These are phyloP conservation scores for Phanerochaete carnosa DNA, from an alignment of 768 basidiomycete genomes.

Conservation along the genomic window DNA sequence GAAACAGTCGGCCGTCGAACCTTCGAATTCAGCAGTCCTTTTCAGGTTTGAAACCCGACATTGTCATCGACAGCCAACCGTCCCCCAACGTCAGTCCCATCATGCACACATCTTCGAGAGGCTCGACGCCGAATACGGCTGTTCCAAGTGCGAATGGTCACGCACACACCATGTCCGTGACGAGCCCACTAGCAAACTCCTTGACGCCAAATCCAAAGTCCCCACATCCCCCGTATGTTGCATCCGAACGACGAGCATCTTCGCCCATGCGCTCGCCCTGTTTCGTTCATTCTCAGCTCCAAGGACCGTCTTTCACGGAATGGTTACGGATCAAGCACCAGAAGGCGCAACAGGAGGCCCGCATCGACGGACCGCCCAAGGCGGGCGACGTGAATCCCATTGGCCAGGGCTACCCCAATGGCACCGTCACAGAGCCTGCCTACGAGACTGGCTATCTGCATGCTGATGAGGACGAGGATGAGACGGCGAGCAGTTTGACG, in stretches of 20 bases:
- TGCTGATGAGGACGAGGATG: slow-evolving; percentile 56
- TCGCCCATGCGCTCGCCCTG: slow-evolving; percentile 69
- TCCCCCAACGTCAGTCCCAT: slow-evolving; percentile 19
- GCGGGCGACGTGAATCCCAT: slow-evolving; percentile 6
- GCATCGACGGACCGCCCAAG: slow-evolving; percentile 46
- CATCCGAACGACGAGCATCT: slow-evolving; percentile 15
- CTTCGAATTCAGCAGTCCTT: slow-evolving; percentile 30
- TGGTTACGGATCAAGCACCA: slow-evolving; percentile 45
- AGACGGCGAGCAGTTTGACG: slow-evolving; percentile 76
- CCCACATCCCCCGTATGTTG: slow-evolving; percentile 16
- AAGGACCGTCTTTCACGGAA: slow-evolving; percentile 75
- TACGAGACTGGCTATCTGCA: slow-evolving; percentile 10
- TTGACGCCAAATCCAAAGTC: slow-evolving; percentile 4
- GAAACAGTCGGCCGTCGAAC: slow-evolving; percentile 30
- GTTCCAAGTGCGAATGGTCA: slow-evolving; percentile 12
- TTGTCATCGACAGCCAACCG: slow-evolving; percentile 35
- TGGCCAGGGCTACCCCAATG: slow-evolving; percentile 22
- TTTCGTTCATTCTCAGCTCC: slow-evolving; percentile 90
- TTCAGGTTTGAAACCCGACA: slow-evolving; percentile 31
- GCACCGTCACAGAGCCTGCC: slow-evolving; percentile 18
- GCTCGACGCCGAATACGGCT: slow-evolving; percentile 14
- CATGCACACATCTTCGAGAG: slow-evolving; percentile 8
- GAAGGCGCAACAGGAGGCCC: slow-evolving; percentile 37
- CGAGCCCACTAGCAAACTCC: not conserved
- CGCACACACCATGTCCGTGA: not conserved